Evolutionary conservation across 371 early-diverging fungal genomes (phyloP), one percentile per base, ranked within the genome.

Genomic region (Funneliformis caledonium): DNA sequence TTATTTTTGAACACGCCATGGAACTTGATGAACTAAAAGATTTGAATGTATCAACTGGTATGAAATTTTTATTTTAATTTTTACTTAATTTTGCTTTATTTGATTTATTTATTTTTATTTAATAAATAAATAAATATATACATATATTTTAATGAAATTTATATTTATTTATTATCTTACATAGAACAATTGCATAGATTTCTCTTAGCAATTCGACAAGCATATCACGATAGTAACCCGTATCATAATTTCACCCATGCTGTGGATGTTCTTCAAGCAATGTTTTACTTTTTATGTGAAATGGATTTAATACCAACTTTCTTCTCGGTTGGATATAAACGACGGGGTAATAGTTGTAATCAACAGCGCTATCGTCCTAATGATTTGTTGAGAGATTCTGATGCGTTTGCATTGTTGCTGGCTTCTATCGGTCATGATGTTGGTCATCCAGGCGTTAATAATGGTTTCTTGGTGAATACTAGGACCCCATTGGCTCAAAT

Each of bases 191-290:
- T 91, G 62, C 90, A 91, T 82, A 85, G 88, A 50, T 90, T 93
- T 83, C 86, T 93, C 26, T 83, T 89, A 56, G 90, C 91, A 33
- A 82, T 93, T 56, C 86, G 88, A 67, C 87, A 88, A 48, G 88
- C 90, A 2, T 94, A 94, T 83, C 92, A 92, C 84, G 88, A 90
- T 37, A 89, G 87, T 72, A 95, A 95, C 82, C 92, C 93, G 16
- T 95, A 94, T 83, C 96, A 96, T 85, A 95, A 94, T 86, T 93
- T 94, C 84, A 88, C 89, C 37, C 96, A 96, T 86, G 95, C 96
- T 2, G 92, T 94, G 12, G 96, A 96, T 83, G 95, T 95, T n/a
- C 85, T 94, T 22, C 96, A 96, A 84, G 90, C 93, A 75, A 88
- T 91, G 6, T 94, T 89, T 79, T 93, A 89, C 84, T 91, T 93